phyloP scores from a whole-genome alignment of 192 early-diverging fungal genomes.

The Linnemannia hyalina region DNA sequence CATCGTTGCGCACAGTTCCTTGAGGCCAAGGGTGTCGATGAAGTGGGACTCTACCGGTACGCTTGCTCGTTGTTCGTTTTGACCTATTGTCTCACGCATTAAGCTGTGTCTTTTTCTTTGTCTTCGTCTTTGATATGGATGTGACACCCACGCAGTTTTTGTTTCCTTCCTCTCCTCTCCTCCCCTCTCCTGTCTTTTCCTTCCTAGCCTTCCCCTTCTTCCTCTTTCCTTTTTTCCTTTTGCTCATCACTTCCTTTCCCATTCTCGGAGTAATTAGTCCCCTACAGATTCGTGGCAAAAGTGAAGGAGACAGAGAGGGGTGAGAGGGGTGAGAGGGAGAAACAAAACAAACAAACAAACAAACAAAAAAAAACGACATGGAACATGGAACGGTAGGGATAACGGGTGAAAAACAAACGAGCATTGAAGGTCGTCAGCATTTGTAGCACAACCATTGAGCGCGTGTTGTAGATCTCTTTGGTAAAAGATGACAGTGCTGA shows the following conservation, averaged over 20 bases:
- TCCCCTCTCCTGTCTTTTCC: neutral
- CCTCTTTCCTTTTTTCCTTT: neutral
- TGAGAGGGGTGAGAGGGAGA: too few species aligned
- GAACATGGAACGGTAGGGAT: neutral
- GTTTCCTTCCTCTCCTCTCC: neutral
- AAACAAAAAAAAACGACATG: neutral
- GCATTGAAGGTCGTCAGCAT: neutral
- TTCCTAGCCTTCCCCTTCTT: neutral
- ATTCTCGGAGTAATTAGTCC: slow-evolving; percentile 3
- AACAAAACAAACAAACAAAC: neutral
- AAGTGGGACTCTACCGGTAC: slow-evolving; percentile 56
- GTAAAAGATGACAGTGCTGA: too few species aligned
- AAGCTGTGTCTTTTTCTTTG: neutral
- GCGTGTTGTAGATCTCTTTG: neutral
- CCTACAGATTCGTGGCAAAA: slow-evolving; percentile 5
- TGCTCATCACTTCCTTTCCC: neutral
- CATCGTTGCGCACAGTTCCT: slow-evolving; percentile 51
- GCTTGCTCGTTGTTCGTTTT: neutral
- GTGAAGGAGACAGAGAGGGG: neutral
- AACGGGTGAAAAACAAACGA: neutral
- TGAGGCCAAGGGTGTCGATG: slow-evolving; percentile 44
- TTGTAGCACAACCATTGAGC: too few species aligned
- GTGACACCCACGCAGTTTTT: neutral
- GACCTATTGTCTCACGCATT: neutral
- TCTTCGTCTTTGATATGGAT: neutral